Conservation (phyloP, 768 basidiomycete species). For the Lepiota brunneoincarnata region DNA sequence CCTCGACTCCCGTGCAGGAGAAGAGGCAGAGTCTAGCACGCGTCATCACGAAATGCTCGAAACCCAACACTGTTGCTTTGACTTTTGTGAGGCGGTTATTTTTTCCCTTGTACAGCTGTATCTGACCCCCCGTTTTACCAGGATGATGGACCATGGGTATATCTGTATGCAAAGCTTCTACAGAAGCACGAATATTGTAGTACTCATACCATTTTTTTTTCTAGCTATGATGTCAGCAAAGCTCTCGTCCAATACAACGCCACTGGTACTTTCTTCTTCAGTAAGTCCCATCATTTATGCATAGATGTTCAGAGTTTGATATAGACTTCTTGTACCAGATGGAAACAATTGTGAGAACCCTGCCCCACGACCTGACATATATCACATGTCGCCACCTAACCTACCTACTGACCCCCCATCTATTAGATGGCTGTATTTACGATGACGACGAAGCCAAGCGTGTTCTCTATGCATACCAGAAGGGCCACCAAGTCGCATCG, state of each 20-base stretch:
- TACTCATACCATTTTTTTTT: neutral
- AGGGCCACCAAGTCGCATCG: slow-evolving; percentile 42
- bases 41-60: slow-evolving; percentile 33
- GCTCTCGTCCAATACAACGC: slow-evolving; percentile 31
- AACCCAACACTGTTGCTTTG: slow-evolving; percentile 38
- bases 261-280: slow-evolving; percentile 44
- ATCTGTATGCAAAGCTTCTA: slow-evolving; percentile 23
- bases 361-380: neutral
- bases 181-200: neutral
- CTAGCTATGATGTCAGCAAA: slow-evolving; percentile 34
- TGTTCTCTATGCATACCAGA: slow-evolving; percentile 33
- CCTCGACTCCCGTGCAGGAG: slow-evolving; percentile 11
- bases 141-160: slow-evolving; percentile 44
- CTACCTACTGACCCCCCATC: neutral
- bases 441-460: slow-evolving; percentile 26
- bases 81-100: slow-evolving; percentile 34
- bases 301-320: neutral
- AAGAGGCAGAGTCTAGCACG: slow-evolving; percentile 21
- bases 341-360: slow-evolving; percentile 35
- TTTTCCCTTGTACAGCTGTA: neutral
- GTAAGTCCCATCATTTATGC: slow-evolving; percentile 21
- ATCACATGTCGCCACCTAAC: neutral
- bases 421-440: slow-evolving; percentile 38
- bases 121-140: slow-evolving; percentile 13
- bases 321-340: slow-evolving; percentile 19